Conservation (phyloP, 2,329 filamentous ascomycete genomes). For the Trichoderma koningii region DNA sequence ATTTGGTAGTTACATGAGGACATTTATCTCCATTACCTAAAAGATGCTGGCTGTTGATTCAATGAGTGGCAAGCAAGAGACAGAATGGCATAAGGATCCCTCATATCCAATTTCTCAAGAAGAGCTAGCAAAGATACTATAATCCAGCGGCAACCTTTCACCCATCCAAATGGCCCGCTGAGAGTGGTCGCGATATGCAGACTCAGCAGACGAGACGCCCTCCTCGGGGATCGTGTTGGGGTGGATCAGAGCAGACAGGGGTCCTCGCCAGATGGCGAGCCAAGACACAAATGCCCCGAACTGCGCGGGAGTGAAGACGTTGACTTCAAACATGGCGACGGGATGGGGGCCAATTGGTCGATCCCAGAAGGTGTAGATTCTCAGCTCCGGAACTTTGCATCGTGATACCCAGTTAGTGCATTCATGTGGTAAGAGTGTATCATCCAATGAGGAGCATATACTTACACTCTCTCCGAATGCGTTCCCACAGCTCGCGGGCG, state of each 20-base stretch:
- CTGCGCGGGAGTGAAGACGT: conserved; percentile 79
- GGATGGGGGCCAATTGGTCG: conserved; percentile 79
- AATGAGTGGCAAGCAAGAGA: too few relatives aligned
- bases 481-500: conserved; percentile 72
- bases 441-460: neutral
- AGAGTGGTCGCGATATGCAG: conserved; percentile 60
- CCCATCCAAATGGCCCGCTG: conserved; percentile 75
- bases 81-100: too few relatives aligned
- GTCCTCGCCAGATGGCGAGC: conserved; percentile 79
- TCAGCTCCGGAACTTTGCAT: conserved; percentile 72
- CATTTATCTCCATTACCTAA: neutral
- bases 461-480: conserved; percentile 78
- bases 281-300: conserved; percentile 89
- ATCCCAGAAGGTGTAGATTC: conserved; percentile 79
- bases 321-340: conserved; percentile 89
- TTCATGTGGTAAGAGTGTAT: too few relatives aligned
- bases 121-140: conserved; percentile 3
- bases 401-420: conserved; percentile 12
- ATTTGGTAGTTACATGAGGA: neutral
- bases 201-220: conserved; percentile 36
- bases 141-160: conserved; percentile 62
- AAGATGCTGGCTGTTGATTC: neutral
- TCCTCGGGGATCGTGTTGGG: conserved; percentile 69
- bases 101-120: neutral
- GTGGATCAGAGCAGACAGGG: conserved; percentile 76